Evolutionary conservation across 495 filamentous ascomycete genomes (phyloP).

Genomic region (Hypoxylon trugodes): DNA sequence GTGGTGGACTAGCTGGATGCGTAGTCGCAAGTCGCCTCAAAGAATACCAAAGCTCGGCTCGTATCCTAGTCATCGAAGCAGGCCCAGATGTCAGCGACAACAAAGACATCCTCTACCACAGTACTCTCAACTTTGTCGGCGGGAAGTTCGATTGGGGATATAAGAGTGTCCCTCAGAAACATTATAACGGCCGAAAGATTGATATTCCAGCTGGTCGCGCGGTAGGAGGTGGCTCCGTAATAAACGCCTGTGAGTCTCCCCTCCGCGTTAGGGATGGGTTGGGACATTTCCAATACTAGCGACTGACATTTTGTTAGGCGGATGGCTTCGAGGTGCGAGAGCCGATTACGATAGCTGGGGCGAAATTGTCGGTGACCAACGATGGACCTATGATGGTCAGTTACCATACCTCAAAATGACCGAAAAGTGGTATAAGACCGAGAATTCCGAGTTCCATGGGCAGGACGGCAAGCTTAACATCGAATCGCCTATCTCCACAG

Average conservation of each 20-base stretch:
- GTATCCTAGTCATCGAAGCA: constrained; percentile 48
- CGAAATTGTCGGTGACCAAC: constrained; percentile 44
- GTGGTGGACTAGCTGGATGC: constrained; percentile 47
- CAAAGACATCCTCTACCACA: constrained; percentile 26
- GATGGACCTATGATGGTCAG: constrained; percentile 44
- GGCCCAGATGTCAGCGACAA: constrained; percentile 42
- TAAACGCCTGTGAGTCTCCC: constrained; percentile 27
- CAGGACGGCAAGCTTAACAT: constrained; percentile 55
- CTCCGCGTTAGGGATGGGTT: no score
- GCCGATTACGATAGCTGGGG: constrained; percentile 55
- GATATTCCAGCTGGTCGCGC: constrained; percentile 50
- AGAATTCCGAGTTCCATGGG: constrained; percentile 54
- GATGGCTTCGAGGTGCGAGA: constrained; percentile 50
- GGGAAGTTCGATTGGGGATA: constrained; percentile 45
- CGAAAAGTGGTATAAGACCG: constrained; percentile 40
- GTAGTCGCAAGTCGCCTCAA: constrained; percentile 42
- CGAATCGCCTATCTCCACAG: constrained; percentile 51
- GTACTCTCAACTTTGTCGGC: constrained; percentile 26
- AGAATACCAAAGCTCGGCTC: constrained; percentile 21
- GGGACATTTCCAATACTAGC: no score
- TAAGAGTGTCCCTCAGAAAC: constrained; percentile 41
- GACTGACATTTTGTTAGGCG: constrained; percentile 24
- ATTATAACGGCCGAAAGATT: constrained; percentile 47
- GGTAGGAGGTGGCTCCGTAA: constrained; percentile 46
- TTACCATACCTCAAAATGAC: constrained; percentile 48